Conservation (phyloP, 805 yeast species). For the Torulaspora franciscae region DNA sequence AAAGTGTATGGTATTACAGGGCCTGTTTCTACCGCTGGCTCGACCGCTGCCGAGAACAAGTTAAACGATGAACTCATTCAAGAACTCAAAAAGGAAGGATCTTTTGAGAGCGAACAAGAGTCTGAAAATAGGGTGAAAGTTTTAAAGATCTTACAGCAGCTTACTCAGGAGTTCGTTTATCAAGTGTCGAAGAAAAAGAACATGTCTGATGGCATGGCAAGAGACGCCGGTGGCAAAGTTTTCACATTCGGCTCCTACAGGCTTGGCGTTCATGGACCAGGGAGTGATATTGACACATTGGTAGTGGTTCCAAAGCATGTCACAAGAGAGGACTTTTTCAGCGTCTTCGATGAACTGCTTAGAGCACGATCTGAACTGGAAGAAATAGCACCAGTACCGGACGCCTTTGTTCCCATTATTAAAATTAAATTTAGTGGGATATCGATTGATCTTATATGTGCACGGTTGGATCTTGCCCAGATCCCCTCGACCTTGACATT, state of each 20-base stretch:
- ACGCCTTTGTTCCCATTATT: conserved; percentile 96
- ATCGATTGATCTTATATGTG: conserved; percentile 88
- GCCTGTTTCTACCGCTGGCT: conserved; percentile 81
- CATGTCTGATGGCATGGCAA: conserved; percentile 97
- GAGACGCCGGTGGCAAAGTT: conserved; percentile 96
- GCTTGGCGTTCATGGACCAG: conserved; percentile 95
- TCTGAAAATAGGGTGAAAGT: conserved; percentile 78
- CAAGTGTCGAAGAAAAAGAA: conserved; percentile 74
- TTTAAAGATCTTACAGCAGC: conserved; percentile 60
- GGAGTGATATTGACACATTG: conserved; percentile 93
- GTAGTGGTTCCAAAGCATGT: conserved; percentile 98
- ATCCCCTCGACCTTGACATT: conserved; percentile 71
- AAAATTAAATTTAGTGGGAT: conserved; percentile 84
- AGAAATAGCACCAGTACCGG: conserved; percentile 90
- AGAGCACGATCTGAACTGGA: conserved; percentile 75
- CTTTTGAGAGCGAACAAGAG: conserved; percentile 84
- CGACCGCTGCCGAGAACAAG: conserved; percentile 72
- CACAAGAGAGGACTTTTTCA: conserved; percentile 81
- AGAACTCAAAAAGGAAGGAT: conserved; percentile 76
- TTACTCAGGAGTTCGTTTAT: conserved; percentile 78
- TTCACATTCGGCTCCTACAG: conserved; percentile 94
- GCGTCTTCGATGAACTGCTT: conserved; percentile 66
- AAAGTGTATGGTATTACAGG: conserved; percentile 36
- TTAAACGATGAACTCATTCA: conserved; percentile 71
- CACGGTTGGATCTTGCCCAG: conserved; percentile 75